Conservation (phyloP, 352 stramenopile genomes). For the Phytophthora europaea region DNA sequence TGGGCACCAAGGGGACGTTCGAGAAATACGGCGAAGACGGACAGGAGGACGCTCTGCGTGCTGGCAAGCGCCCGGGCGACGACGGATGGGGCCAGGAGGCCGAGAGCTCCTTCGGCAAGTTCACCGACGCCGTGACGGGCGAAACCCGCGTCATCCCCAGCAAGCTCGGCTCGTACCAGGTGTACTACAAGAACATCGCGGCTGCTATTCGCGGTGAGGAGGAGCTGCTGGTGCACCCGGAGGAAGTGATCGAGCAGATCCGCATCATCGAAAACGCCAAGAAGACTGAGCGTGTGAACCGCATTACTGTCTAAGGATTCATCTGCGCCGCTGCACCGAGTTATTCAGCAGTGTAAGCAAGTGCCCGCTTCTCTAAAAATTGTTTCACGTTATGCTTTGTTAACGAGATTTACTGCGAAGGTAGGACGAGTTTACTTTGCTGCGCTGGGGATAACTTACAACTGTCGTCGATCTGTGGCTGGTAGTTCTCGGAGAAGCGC, state of each 20-base stretch:
- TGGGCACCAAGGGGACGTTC: slow-evolving; percentile 62
- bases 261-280: slow-evolving; percentile 80
- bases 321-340: not conserved
- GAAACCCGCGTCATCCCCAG: slow-evolving; percentile 46
- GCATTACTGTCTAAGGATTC: slow-evolving; percentile 30
- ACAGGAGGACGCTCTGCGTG: slow-evolving; percentile 69
- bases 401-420: not conserved
- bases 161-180: slow-evolving; percentile 61
- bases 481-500: slow-evolving; percentile 32
- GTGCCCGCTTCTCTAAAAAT: not conserved
- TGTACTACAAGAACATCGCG: slow-evolving; percentile 81
- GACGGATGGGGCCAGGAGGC: slow-evolving; percentile 62
- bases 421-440: not conserved
- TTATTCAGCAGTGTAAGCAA: not conserved
- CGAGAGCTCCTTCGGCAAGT: slow-evolving; percentile 54
- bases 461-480: slow-evolving; percentile 1
- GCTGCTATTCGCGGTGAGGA: slow-evolving; percentile 63
- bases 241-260: slow-evolving; percentile 68
- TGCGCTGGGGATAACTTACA: not conserved
- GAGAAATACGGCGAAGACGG: slow-evolving; percentile 75
- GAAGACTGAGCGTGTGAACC: slow-evolving; percentile 59
- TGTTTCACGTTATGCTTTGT: not conserved
- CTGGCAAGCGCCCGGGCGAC: slow-evolving; percentile 61
- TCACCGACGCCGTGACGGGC: slow-evolving; percentile 39
- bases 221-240: slow-evolving; percentile 61